phyloP scores from a whole-genome alignment of 2,329 filamentous ascomycete genomes.

The Pyrenophora teres region DNA sequence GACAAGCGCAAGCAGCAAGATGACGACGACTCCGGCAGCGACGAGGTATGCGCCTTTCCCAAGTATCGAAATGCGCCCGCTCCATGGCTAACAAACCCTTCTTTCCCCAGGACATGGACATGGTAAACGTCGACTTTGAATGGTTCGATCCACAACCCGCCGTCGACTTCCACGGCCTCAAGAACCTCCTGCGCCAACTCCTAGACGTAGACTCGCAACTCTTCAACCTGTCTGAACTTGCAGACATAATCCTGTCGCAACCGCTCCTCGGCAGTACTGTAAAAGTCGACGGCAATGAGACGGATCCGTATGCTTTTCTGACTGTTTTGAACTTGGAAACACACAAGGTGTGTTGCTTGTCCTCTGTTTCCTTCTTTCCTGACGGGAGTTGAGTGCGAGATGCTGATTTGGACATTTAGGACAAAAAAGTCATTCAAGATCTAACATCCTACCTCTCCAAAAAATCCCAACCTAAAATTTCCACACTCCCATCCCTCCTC shows the following conservation, averaged over 20 bases:
- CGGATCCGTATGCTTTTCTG: conserved; percentile 89
- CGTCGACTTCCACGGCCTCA: conserved; percentile 93
- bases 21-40: conserved; percentile 45
- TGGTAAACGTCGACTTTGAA: conserved; percentile 95
- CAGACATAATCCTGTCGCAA: conserved; percentile 86
- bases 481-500: conserved; percentile 48
- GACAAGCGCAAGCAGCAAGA: conserved; percentile 36
- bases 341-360: no score
- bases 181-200: conserved; percentile 85
- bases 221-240: conserved; percentile 84
- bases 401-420: conserved; percentile 44
- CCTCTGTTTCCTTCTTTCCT: no score
- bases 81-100: background rate
- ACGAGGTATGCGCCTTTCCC: conserved; percentile 37
- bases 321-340: conserved; percentile 83
- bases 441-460: conserved; percentile 71
- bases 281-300: conserved; percentile 94
- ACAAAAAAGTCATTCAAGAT: conserved; percentile 72
- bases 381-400: no score
- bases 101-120: conserved; percentile 74
- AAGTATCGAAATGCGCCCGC: conserved; percentile 12
- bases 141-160: conserved; percentile 94
- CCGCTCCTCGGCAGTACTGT: conserved; percentile 89
- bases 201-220: conserved; percentile 85
- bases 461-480: conserved; percentile 57